A percentile compares a stretch with the other conserved stretches of the same genome.
Conservation (phyloP, 208 protist genomes). For the Acanthamoeba lenticulata region DNA sequence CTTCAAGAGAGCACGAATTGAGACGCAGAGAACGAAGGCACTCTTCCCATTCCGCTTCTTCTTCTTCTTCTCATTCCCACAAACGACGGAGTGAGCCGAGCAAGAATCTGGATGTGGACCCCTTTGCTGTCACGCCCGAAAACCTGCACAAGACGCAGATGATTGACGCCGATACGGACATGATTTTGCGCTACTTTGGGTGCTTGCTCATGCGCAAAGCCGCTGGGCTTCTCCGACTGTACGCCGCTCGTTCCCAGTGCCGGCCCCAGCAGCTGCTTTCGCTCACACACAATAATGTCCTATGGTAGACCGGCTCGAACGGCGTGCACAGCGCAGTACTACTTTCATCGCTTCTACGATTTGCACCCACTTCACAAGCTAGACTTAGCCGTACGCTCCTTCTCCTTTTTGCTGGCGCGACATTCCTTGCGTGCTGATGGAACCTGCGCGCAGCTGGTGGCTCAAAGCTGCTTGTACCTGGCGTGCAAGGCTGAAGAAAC, state of each 20-base stretch:
- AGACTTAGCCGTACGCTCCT: slow-evolving; percentile 16
- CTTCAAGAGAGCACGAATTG: not conserved
- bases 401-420: not conserved
- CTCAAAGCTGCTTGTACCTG: slow-evolving; percentile 63
- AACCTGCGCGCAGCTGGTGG: not conserved
- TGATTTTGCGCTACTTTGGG: slow-evolving; percentile 45
- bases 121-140: not conserved
- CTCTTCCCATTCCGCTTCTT: not conserved
- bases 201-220: slow-evolving; percentile 48
- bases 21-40: not conserved
- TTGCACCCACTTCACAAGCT: slow-evolving; percentile 16
- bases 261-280: not conserved
- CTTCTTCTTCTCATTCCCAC: not conserved
- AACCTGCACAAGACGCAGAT: not conserved
- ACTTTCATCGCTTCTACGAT: slow-evolving; percentile 67
- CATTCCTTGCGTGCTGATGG: not conserved
- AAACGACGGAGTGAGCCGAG: not conserved
- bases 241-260: not conserved
- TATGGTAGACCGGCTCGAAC: slow-evolving; percentile 50
- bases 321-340: not conserved
- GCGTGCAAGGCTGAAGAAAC: slow-evolving; percentile 68
- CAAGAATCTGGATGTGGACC: not conserved
- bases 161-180: slow-evolving; percentile 63
- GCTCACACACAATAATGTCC: no score
- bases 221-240: slow-evolving; percentile 41